Evolutionary conservation across 495 filamentous ascomycete genomes (phyloP).

Genomic region (Penicillium crystallinum): DNA sequence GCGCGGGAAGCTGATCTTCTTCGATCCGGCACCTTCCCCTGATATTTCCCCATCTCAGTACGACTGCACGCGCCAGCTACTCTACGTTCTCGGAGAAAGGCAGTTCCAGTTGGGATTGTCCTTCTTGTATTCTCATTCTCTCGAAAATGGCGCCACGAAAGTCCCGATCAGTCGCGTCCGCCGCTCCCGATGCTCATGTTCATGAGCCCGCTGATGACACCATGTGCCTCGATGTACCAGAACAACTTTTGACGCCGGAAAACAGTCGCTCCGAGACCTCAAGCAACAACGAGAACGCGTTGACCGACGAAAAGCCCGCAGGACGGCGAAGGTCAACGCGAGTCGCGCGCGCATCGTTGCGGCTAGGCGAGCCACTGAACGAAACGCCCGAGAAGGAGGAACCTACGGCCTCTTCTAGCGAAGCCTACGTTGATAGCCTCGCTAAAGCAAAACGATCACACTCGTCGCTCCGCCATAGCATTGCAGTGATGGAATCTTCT

Average conservation of each 20-base stretch:
- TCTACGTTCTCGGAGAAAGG: slow-evolving; percentile 13
- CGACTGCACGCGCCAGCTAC: slow-evolving; percentile 5
- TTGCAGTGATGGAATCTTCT: slow-evolving; percentile 42
- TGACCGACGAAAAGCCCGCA: slow-evolving; percentile 35
- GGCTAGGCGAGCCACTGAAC: slow-evolving; percentile 25
- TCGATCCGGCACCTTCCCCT: slow-evolving; percentile 22
- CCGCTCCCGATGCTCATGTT: slow-evolving; percentile 32
- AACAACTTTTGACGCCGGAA: slow-evolving; percentile 44
- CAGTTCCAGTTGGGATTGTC: slow-evolving; percentile 12
- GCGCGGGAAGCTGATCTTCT: slow-evolving; percentile 27
- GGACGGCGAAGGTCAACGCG: slow-evolving; percentile 40
- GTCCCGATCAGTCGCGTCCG: slow-evolving; percentile 25
- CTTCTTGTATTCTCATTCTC: slow-evolving; percentile 4
- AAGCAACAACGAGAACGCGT: slow-evolving; percentile 45
- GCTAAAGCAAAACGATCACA: slow-evolving; percentile 31
- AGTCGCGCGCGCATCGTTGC: slow-evolving; percentile 39
- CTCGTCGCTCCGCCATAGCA: slow-evolving; percentile 39
- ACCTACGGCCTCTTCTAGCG: slow-evolving; percentile 37
- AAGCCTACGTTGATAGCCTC: slow-evolving; percentile 32
- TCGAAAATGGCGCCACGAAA: slow-evolving; percentile 28
- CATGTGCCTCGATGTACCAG: slow-evolving; percentile 40
- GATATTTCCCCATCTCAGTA: slow-evolving; percentile 15
- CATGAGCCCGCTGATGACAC: slow-evolving; percentile 30
- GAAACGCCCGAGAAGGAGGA: slow-evolving; percentile 22
- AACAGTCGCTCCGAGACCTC: slow-evolving; percentile 48